Evolutionary conservation across 768 basidiomycete genomes (phyloP), one percentile per base, ranked within the genome.

Genomic region (Heimioporus sp.): DNA sequence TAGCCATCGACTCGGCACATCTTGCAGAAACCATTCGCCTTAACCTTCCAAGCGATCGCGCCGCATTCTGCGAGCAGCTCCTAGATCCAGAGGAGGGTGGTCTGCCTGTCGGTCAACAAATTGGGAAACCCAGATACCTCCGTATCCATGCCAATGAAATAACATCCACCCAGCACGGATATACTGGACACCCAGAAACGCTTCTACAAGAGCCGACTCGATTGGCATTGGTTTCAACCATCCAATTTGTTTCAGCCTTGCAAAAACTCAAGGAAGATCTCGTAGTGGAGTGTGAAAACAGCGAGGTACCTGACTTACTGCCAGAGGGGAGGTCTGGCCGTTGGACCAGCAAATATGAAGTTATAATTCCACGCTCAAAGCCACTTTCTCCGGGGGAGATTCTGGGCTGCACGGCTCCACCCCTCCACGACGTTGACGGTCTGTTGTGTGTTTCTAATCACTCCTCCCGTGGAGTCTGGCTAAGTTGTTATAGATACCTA

Each of bases 381-480:
- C 97, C 97, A 37, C 77, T 99, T 9, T 94, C 91, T 15, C 97
- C 97, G 0, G 97, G 97, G 19, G 97, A 98, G 72, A 93, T 99
- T 41, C 72, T 99, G 10, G 97, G 97, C 16, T 99, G 97, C 66
- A 99, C 97, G 0, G 94, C 97, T 16, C 97, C 97, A 4, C 77
- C 77, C 36, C 75, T 98, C 24, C 68, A 69, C 35, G 81, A 83
- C 38, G 86, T 92, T 10, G 97, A 99, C 61, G 96, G 94, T 1
- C 68, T 98, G n/a, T 75, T 99, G 93, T 96, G 72, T 47, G 86
- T 72, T 6, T 34, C 13, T 24, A 19, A 38, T 42, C 53, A 28
- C 13, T 47, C 13, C 46, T 13, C 19, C 31, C 47, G 24, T 32
- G 17, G 53, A 31, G 31, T 21, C 38, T 28, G n/a, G 12, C 54